Conservation (phyloP, 805 yeast species). For the Pichia paraexigua region DNA sequence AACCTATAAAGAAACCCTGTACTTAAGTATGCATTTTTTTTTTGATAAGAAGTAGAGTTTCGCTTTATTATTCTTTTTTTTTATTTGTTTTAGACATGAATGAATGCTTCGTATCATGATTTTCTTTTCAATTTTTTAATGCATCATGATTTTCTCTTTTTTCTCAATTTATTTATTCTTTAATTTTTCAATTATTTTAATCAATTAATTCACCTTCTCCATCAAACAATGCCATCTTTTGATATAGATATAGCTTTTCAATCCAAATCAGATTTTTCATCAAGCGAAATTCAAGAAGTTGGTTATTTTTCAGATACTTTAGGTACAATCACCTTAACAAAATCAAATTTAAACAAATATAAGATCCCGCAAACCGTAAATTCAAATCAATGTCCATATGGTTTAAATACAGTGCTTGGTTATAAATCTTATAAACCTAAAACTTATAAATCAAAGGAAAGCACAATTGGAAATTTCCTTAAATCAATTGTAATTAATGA, state of each 20-base stretch:
- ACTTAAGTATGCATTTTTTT: too few relatives aligned
- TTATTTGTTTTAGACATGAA: too few relatives aligned
- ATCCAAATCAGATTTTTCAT: neutral
- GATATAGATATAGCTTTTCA: neutral
- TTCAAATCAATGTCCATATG: constrained; percentile 1
- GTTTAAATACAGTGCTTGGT: constrained; percentile 8
- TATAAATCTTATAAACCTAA: constrained; percentile 5
- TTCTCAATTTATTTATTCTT: too few relatives aligned
- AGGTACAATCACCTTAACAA: constrained; percentile 1
- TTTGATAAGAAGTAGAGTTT: too few relatives aligned
- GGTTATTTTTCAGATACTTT: constrained; percentile 6
- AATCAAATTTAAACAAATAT: neutral
- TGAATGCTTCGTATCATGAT: too few relatives aligned
- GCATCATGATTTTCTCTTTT: too few relatives aligned
- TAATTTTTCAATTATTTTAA: neutral
- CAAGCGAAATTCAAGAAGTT: neutral
- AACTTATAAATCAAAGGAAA: constrained; percentile 1
- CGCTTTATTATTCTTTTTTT: too few relatives aligned
- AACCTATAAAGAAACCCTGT: too few relatives aligned
- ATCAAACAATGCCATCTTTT: neutral
- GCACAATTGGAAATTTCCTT: constrained; percentile 5
- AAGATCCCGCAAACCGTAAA: neutral
- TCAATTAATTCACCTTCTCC: too few relatives aligned
- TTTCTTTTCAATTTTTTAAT: too few relatives aligned
- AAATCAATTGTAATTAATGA: neutral